These are phyloP conservation scores for Phytophthora capsici DNA, from an alignment of 352 stramenopile genomes.

Conservation along the genomic window DNA sequence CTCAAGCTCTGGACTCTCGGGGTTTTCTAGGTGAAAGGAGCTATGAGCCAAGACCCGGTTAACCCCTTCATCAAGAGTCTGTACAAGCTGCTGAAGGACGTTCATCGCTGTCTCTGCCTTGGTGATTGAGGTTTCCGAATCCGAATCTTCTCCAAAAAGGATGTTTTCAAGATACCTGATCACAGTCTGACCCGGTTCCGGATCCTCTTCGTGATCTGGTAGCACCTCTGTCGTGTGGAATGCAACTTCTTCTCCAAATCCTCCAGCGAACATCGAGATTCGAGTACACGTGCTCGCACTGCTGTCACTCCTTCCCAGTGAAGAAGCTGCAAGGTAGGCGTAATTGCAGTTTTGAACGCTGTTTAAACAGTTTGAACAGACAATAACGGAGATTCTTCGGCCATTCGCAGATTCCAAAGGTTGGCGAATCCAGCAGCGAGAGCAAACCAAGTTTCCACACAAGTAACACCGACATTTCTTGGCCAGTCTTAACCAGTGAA, in stretches of 20 bases:
- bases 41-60: conserved; percentile 24
- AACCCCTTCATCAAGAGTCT: conserved; percentile 21
- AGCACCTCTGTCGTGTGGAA: conserved; percentile 19
- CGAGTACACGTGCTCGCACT: conserved; percentile 22
- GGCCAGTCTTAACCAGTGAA: conserved; percentile 28
- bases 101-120: conserved; percentile 38
- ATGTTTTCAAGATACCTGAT: conserved; percentile 14
- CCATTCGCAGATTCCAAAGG: conserved; percentile 35
- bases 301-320: conserved; percentile 8
- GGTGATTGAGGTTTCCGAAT: not conserved
- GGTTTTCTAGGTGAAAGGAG: not conserved
- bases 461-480: conserved; percentile 42
- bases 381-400: conserved; percentile 33
- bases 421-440: conserved; percentile 32
- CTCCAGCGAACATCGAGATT: conserved; percentile 13
- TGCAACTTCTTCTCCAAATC: not conserved
- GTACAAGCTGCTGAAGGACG: conserved; percentile 52
- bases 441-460: conserved; percentile 42
- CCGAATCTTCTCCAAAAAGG: not conserved
- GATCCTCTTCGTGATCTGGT: conserved; percentile 15
- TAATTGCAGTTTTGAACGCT: conserved; percentile 62
- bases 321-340: conserved; percentile 28
- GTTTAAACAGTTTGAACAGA: conserved; percentile 52
- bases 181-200: conserved; percentile 20
- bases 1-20: not conserved